Evolutionary conservation across 2,329 filamentous ascomycete genomes (phyloP), one percentile per base, ranked within the genome.

Genomic region (Esteya vermicola): DNA sequence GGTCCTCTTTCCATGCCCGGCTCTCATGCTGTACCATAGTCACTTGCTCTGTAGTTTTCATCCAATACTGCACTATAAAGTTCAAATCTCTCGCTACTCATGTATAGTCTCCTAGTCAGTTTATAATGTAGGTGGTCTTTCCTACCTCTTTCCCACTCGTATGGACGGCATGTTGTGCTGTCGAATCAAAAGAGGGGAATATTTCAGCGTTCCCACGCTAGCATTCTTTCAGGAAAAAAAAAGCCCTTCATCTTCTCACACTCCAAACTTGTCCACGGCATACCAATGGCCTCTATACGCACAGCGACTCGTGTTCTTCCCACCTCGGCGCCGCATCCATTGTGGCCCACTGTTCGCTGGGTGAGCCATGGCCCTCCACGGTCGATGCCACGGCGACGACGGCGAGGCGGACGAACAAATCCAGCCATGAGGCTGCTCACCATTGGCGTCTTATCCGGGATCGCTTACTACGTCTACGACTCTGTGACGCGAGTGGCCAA

Each of bases 401-500:
- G 31, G 31, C 35, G 30, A 26, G n/a, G 35, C 12, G 26, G 36
- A 13, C 19, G 27, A n/a, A 13, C 20, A 14, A 32, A 26, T 16
- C 36, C 19, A 9, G 13, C 9, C 16, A 26, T 33, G 23, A 27
- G 20, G 9, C 31, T 52, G 14, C 18, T 52, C 21, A 39, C 48
- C 1, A 39, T 47, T 9, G 39, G 38, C 7, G 42, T 40, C n/a
- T 37, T 45, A 3, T 43, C 45, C 4, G 52, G 47, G 8, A 50
- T 43, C 9, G 47, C 44, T 9, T 42, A 46, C 19, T 46, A 45
- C 37, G 44, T 44, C 7, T 54, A 51, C 33, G 41, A 47, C 36
- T 52, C 56, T 21, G 54, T 62, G 35, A 58, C 45, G 20, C 33
- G 45, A 7, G 19, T 26, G 14, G 36, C 37, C 13, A 13, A 21